Base-by-base conservation (phyloP, 306 rosid genomes). In the Elaeagnus macrophylla region DNA sequence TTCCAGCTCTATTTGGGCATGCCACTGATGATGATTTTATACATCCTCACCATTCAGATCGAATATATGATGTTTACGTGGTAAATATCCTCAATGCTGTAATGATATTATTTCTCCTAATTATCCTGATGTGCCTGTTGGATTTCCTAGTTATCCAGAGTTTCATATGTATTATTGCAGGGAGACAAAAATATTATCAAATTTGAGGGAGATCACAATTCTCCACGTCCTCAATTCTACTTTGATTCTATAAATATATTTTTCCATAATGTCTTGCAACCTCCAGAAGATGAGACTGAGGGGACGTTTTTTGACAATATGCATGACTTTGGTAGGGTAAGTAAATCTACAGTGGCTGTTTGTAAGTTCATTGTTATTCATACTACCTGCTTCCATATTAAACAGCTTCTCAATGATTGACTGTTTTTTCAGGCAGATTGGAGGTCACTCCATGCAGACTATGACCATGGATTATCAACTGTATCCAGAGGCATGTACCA, bases 181-280 rank as follows among this genome's bases (percentile, higher is more conserved):
- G 99, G 99, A 61, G 96, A 93, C 72, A 93, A 81, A 75, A 93
- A 75, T 71, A 68, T 88, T 48, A 80, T 87, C 64, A 87, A 84
- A 81, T 93, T 93, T 54, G 99, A 93, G 51, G 99, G 99, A 54
- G 99, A 93, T 72, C 99, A 93, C 86, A 93, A 93, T 61, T 93
- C 99, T 66, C 88, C 95, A 25, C 85, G 96, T 39, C 95, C 99
- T 70, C 94, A 82, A 66, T 87, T 81, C 75, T 93, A 75, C 72
- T 93, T 93, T 43, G 96, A 93, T 65, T 87, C 99, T 37, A 81
- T 93, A 64, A 82, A 84, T 68, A 80, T 87, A 5, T 93, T 93
- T 75, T 93, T 93, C 67, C 88, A 79, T 75, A 84, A 87, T 66
- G 89, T 87, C 59, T 61, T 93, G 69, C 96, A 82, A 79, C 99